phyloP scores from a whole-genome alignment of 805 yeast species.

The Pichia phayaonensis region DNA sequence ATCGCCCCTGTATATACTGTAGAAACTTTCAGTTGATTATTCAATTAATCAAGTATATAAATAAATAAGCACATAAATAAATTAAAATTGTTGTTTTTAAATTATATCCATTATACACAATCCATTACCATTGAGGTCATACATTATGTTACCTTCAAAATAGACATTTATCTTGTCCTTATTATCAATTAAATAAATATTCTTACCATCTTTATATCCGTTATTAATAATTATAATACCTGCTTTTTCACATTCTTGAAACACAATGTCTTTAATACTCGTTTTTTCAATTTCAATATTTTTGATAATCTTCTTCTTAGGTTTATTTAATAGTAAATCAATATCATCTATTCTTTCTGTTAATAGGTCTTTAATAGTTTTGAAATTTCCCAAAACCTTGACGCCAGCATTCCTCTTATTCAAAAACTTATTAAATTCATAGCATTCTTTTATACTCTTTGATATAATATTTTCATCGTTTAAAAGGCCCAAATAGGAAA shows the following conservation, averaged over 20 bases:
- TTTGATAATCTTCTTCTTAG: not conserved
- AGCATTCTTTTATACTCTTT: not conserved
- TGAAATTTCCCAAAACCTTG: not conserved
- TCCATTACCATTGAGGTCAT: not conserved
- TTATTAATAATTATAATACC: slow-evolving; percentile 37
- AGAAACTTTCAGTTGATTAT: not conserved
- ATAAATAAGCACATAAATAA: not conserved
- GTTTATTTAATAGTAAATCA: not conserved
- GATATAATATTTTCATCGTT: not conserved
- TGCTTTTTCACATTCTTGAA: slow-evolving; percentile 46
- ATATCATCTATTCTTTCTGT: not conserved
- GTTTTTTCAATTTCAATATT: not conserved
- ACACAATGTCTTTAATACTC: slow-evolving; percentile 56
- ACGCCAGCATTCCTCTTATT: slow-evolving; percentile 4
- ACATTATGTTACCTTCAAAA: slow-evolving; percentile 5
- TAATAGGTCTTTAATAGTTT: not conserved
- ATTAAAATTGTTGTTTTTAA: not conserved
- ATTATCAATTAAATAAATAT: slow-evolving; percentile 35
- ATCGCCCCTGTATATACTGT: slow-evolving; percentile 17
- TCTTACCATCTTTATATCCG: slow-evolving; percentile 28
- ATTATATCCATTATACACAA: not conserved
- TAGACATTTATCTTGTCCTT: slow-evolving; percentile 8
- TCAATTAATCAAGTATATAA: not conserved
- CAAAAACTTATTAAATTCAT: not conserved
- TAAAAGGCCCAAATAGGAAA: not conserved